phyloP scores from a whole-genome alignment of 2,329 filamentous ascomycete species.

The Westerdykella aurantiaca region DNA sequence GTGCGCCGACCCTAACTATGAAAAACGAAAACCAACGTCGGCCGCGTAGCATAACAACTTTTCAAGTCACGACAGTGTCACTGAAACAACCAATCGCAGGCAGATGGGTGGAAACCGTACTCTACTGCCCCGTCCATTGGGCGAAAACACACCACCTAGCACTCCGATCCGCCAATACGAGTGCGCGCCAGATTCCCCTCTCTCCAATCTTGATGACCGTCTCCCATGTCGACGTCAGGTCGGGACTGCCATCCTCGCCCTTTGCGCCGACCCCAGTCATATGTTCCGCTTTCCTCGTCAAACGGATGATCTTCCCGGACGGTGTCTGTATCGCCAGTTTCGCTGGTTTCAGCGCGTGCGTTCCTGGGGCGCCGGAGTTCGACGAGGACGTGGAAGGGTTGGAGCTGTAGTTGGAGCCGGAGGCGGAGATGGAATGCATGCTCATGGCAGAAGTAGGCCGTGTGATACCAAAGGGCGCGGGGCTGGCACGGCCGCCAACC shows the following conservation, averaged over 20 bases:
- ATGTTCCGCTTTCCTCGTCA: conserved; percentile 74
- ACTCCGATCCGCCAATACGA: conserved; percentile 77
- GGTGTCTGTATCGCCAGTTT: conserved; percentile 94
- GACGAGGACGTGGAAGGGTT: conserved; percentile 53
- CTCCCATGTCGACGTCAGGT: conserved; percentile 57
- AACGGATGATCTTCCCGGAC: conserved; percentile 84
- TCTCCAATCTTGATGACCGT: conserved; percentile 88
- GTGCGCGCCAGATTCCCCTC: conserved; percentile 70
- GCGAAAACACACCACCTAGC: conserved; percentile 90
- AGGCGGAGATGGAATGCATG: conserved; percentile 53
- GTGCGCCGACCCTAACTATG: too few relatives aligned
- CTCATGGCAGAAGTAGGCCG: conserved; percentile 56
- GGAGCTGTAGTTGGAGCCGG: conserved; percentile 47
- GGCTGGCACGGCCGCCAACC: conserved; percentile 44
- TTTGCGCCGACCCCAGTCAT: conserved; percentile 48
- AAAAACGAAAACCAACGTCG: not conserved
- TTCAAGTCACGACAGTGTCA: not conserved
- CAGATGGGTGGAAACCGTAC: too few relatives aligned
- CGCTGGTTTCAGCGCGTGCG: conserved; percentile 67
- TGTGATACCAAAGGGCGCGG: conserved; percentile 42
- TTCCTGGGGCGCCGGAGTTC: conserved; percentile 53
- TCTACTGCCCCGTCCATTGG: conserved; percentile 56
- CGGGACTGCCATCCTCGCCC: conserved; percentile 62
- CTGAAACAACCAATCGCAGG: not conserved
- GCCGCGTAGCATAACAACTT: too few relatives aligned